Base-by-base conservation (phyloP, 805 yeast genomes). In the Myxozyma udenii region DNA sequence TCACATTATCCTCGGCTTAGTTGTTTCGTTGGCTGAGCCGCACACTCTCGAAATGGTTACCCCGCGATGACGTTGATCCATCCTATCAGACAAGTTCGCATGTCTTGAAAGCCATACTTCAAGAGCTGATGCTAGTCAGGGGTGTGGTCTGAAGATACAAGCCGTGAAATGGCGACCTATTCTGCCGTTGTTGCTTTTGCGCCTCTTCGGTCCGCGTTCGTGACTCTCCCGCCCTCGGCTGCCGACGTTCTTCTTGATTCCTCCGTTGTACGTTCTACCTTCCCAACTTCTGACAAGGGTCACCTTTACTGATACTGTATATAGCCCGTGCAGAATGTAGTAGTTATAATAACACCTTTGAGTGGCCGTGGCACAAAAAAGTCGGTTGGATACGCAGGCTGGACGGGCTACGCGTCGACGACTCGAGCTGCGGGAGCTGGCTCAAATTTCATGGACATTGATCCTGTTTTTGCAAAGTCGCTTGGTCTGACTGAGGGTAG, bases 391-490 rank as follows among this genome's bases (percentile, higher is more conserved):
- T 82, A 74, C 57, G 74, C 79, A 18, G 89, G 88, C 2, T 84
- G 89, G 89, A 73, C 84, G 12, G 89, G 89, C 1, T 70, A 78
- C 73, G 65, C 75, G 2, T 60, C 71, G 12, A 53, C 65, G 14
- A 50, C 36, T 11, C 50, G 52, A 24, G 48, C 45, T 24, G n/a
- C 39, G 43, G 42, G 50, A 64, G 1, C 68, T 0, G 49, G 50
- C 26, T 35, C 54, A 11, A 45, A 46, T 16, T 50, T 18, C 18
- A 44, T 87, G 3, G 89, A 84, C 57, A 71, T 87, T 7, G 95
- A 87, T 62, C 82, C 90, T 0, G 64, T 74, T 0, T 82, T 83
- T 64, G 91, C 89, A 0, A 71, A 68, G 35, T 61, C 76, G 0
- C 62, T 83, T 26, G 74, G 72, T 0, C 62, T 87, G 3, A 48